Evolutionary conservation across 352 stramenopile genomes (phyloP), one percentile per base, ranked within the genome.

Genomic region (Phytophthora pluvialis): DNA sequence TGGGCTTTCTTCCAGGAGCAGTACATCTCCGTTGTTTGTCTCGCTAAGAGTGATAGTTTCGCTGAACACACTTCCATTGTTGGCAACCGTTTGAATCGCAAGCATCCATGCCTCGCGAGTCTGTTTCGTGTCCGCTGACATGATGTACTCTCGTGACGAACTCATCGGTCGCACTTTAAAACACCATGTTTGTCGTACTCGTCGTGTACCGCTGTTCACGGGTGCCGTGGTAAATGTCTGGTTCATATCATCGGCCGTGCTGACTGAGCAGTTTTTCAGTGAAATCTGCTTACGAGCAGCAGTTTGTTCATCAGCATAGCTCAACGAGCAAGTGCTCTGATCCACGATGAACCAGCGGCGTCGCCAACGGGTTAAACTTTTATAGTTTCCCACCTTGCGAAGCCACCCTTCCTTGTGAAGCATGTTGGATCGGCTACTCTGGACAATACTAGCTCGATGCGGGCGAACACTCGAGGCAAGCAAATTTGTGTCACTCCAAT

Each of bases 81-180:
- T 57, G 3, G 39, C 48, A 13, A 94, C 81, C 3, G 84, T 78
- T 54, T 89, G 81, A 28, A 94, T 92, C 3, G 86, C 86, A 5
- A 91, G 70, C 83, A 94, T 93, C 86, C 86, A 94, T 40, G 88
- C 86, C 55, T 94, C 86, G 8, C 86, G 86, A 56, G 89, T 78
- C 63, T 94, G 86, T 62, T 94, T 94, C 2, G 86, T 94, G 29
- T 91, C 82, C 2, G 86, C 86, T 18, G 72, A 80, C 59, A 94
- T 91, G 60, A 91, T 84, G 55, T 93, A 95, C 28, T 93, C 83
- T 33, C 83, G 78, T 12, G 78, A 88, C 40, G 83, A 92, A 53
- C 85, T 89, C 54, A 82, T 77, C 4, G 83, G 80, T 8, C 77
- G 78, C 33, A 95, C 79, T 52, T 95, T 95, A 60, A 95, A 95